phyloP scores from a whole-genome alignment of 2,329 filamentous ascomycete genomes.

The Colletotrichum zoysiae region DNA sequence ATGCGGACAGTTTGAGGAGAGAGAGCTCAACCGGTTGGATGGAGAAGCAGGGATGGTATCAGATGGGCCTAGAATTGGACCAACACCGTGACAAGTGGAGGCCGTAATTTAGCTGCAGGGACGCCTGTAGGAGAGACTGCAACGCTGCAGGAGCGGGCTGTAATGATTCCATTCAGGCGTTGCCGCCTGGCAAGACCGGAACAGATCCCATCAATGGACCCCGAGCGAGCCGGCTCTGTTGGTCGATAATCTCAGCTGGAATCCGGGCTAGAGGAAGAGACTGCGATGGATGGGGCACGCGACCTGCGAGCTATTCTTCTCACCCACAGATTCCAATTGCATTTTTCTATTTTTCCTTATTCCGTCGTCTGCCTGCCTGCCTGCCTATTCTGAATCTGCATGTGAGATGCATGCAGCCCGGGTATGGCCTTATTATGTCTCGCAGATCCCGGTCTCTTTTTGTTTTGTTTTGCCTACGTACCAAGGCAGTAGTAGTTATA shows the following conservation, averaged over 20 bases:
- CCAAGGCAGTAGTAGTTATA: neutral
- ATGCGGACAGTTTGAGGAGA: constrained; percentile 29
- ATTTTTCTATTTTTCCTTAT: neutral
- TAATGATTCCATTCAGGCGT: constrained; percentile 12
- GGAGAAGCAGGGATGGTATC: constrained; percentile 34
- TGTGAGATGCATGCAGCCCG: constrained; percentile 10
- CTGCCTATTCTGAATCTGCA: constrained; percentile 7
- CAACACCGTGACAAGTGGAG: constrained; percentile 27
- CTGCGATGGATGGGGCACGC: constrained; percentile 35
- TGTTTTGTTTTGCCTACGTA: neutral
- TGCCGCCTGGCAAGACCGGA: neutral
- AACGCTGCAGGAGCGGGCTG: constrained; percentile 33
- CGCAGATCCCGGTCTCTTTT: constrained; percentile 9
- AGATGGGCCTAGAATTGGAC: constrained; percentile 20
- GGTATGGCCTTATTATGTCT: neutral
- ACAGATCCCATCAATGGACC: neutral
- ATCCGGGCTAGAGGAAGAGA: neutral
- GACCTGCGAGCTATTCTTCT: constrained; percentile 19
- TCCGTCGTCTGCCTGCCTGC: neutral
- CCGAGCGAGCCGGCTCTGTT: constrained; percentile 1
- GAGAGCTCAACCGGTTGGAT: neutral
- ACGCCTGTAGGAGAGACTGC: constrained; percentile 18
- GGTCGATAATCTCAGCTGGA: neutral
- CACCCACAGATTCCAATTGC: constrained; percentile 1
- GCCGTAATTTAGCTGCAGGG: constrained; percentile 28